Base-by-base conservation (phyloP, 192 early-diverging fungal genomes). In the Glomus cerebriforme region DNA sequence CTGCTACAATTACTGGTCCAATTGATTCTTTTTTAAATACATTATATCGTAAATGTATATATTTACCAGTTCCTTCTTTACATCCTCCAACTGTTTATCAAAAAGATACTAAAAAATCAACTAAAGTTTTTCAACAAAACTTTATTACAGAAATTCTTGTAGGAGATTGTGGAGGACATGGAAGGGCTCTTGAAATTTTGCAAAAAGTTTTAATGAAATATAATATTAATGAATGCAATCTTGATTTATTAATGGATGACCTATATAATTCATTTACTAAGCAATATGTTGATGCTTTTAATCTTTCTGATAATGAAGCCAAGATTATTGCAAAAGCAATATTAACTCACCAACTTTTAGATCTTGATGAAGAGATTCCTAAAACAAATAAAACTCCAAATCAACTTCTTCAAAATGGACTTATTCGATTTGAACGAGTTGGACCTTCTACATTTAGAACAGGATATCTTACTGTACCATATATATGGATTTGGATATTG, bases 401-500 rank as follows among this genome's bases (percentile, higher is more conserved):
- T 27, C 19, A 37, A n/a, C 9, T 69, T 19, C 2, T 31, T 45
- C 37, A 31, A 1, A 7, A 31, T 69, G 67, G 67, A 45, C 19
- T 69, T 12, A 13, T 69, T 69, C 37, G 37, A 22, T 69, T 45
- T 69, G 24, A 45, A 27, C 22, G 29, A 45, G 8, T 22, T 10
- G 35, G 66, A n/a, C n/a, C n/a, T n/a, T n/a, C n/a, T 17, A 43
- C 9, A 12, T 10, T 43, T 43, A 7, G 15, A 35, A 22, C 22
- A 12, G 81, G 81, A 73, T 79, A 72, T 59, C 65, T 82, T 27
- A 59, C 43, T n/a, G 72, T 70, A 54, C 80, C 79, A 59, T 84
- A 79, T 45, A 81, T 82, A 9, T 84, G 83, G 83, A 17, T 84
- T 31, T 84, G 79, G 80, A 75, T 84, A 63, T 43, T 84, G 29